These are phyloP conservation scores for Colletotrichum eleusines DNA, from an alignment of 2,329 filamentous ascomycete genomes.

Conservation along the genomic window DNA sequence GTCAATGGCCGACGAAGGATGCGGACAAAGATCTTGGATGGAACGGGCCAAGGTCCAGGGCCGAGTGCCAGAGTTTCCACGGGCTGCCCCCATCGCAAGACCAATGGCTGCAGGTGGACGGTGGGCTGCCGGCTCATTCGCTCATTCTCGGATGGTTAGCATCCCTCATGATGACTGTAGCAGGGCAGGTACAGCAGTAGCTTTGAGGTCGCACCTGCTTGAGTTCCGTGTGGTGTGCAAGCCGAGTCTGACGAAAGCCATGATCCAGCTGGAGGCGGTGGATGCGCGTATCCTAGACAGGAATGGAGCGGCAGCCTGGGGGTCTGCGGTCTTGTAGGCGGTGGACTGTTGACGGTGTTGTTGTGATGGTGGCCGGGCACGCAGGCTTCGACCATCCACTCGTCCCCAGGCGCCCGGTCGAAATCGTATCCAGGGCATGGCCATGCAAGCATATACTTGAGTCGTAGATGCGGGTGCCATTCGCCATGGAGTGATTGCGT, in stretches of 20 bases:
- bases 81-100: background rate
- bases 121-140: slow-evolving; percentile 2
- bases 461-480: slow-evolving; percentile 20
- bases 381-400: slow-evolving; percentile 15
- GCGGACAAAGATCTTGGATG: background rate
- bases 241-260: slow-evolving; percentile 9
- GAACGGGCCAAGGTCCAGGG: slow-evolving; percentile 14
- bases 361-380: slow-evolving; percentile 16
- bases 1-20: slow-evolving; percentile 11
- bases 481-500: slow-evolving; percentile 9
- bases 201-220: slow-evolving; percentile 21
- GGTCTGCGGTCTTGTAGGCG: slow-evolving; percentile 1
- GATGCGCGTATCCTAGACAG: slow-evolving; percentile 24
- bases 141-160: background rate
- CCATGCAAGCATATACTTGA: slow-evolving; percentile 29
- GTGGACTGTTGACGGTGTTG: slow-evolving; percentile 27
- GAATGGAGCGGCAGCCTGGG: slow-evolving; percentile 19
- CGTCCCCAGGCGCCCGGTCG: slow-evolving; percentile 18
- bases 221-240: slow-evolving; percentile 18
- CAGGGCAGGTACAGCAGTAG: background rate
- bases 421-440: slow-evolving; percentile 11
- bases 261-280: slow-evolving; percentile 19
- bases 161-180: background rate
- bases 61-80: slow-evolving; percentile 1
- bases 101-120: background rate